Base-by-base conservation (phyloP, 2,329 filamentous ascomycete genomes). In the Verticillium alfalfae region DNA sequence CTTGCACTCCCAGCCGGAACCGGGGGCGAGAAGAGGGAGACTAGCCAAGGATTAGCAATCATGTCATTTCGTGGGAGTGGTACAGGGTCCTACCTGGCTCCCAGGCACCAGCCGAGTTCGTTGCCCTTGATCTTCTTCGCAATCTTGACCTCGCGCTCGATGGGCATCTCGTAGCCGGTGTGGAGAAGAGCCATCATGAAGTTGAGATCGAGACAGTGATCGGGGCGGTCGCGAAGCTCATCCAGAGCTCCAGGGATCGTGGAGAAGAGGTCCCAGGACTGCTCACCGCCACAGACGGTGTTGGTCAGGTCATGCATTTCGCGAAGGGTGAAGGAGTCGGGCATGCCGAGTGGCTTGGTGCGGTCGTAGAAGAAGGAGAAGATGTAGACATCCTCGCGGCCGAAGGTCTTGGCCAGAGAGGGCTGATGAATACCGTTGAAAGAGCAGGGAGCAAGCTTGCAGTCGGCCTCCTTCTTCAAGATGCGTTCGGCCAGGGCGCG, bases 361-460 rank as follows among this genome's bases (percentile, higher is more conserved):
- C 96, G 93, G 81, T 99, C 95, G 79, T 90, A 97, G 79, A 99
- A 99, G 84, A 96, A 99, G 36, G 92, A 96, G 78, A 99, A 94
- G 68, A 98, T 92, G 79, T 94, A 99, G 45, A 98, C 87, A 70
- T 97, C 93, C 76, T 98, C 94, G 65, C 84, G 85, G 34, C 91
- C 81, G 71, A 99, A 99, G 0, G 95, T 99, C 83, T 97, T 96
- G 68, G 87, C 88, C 57, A 99, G 84, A 26, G 90, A 89, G 10
- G 95, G 95, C 76, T 99, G 95, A 78, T 99, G 92, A 36, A 99
- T 88, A 66, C 95, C 95, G 75, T 97, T 96, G 87, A 99, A 99
- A 1, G 95, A 97, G 81, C 95, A 99, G n/a, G 95, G 95, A 0
- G 91, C 85, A 57, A 98, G 79, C 65, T 83, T 82, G 80, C 95